Conservation (phyloP, 495 filamentous ascomycete species). For the Daldinia grandis region DNA sequence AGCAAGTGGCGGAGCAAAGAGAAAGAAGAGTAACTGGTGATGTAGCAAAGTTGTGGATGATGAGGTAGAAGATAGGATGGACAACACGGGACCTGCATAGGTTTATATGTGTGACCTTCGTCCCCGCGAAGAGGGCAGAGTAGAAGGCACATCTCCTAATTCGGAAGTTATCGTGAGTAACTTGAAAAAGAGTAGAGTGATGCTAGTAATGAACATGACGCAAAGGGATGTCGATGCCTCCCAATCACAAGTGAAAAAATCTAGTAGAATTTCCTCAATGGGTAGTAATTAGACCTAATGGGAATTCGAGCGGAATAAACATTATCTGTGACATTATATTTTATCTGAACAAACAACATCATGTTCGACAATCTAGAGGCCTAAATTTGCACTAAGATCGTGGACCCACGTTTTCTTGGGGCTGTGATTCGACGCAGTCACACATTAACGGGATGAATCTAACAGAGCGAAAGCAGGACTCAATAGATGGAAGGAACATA, state of each 20-base stretch:
- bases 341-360: background rate
- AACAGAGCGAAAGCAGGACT: background rate
- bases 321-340: background rate
- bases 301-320: background rate
- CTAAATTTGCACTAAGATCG: background rate
- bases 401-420: background rate
- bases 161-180: constrained; percentile 1
- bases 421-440: background rate
- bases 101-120: background rate
- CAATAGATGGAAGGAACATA: background rate
- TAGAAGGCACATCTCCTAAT: background rate
- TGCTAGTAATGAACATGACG: background rate
- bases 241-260: background rate
- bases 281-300: background rate
- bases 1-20: background rate
- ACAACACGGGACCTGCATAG: background rate
- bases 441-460: background rate
- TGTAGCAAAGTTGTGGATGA: background rate
- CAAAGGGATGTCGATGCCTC: background rate
- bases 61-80: background rate
- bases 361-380: background rate
- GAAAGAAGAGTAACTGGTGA: background rate
- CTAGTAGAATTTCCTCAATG: background rate
- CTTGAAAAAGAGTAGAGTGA: background rate
- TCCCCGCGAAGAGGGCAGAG: background rate